Percentiles rank a stretch among this genome's conserved stretches.
Conservation (phyloP, 495 filamentous ascomycete species). For the Talaromyces nanjingensis region DNA sequence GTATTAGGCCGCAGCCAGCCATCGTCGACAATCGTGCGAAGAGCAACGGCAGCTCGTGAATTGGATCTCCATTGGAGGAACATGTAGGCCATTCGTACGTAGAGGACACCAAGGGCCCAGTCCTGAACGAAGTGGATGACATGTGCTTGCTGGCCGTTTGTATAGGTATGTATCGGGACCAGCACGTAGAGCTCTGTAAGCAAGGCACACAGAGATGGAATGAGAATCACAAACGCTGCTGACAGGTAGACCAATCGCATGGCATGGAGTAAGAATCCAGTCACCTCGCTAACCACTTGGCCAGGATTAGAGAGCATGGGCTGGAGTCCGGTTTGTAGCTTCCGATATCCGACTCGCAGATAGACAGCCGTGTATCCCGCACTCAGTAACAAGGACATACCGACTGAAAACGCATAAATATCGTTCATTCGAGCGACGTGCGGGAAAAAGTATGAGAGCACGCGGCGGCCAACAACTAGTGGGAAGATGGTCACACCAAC, state of each 20-base stretch:
- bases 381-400: constrained; percentile 69
- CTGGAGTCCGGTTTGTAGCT: constrained; percentile 24
- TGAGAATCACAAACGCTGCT: constrained; percentile 59
- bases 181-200: constrained; percentile 84
- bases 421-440: constrained; percentile 72
- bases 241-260: constrained; percentile 63
- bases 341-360: constrained; percentile 34
- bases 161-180: constrained; percentile 81
- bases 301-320: constrained; percentile 30
- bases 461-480: constrained; percentile 69
- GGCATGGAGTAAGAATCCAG: constrained; percentile 12
- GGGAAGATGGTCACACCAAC: constrained; percentile 83
- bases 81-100: constrained; percentile 77
- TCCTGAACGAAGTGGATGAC: constrained; percentile 84
- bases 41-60: constrained; percentile 64
- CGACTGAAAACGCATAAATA: constrained; percentile 90
- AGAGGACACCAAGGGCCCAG: constrained; percentile 90
- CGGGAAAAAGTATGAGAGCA: constrained; percentile 65
- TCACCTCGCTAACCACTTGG: constrained; percentile 16
- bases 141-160: constrained; percentile 49
- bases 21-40: constrained; percentile 66
- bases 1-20: constrained; percentile 81
- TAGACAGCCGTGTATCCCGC: constrained; percentile 52
- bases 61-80: constrained; percentile 55
- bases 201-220: constrained; percentile 77